Evolutionary conservation across 2,329 filamentous ascomycete species (phyloP), one percentile per base, ranked within the genome.

Genomic region (Chrysoporthe deuterocubensis): DNA sequence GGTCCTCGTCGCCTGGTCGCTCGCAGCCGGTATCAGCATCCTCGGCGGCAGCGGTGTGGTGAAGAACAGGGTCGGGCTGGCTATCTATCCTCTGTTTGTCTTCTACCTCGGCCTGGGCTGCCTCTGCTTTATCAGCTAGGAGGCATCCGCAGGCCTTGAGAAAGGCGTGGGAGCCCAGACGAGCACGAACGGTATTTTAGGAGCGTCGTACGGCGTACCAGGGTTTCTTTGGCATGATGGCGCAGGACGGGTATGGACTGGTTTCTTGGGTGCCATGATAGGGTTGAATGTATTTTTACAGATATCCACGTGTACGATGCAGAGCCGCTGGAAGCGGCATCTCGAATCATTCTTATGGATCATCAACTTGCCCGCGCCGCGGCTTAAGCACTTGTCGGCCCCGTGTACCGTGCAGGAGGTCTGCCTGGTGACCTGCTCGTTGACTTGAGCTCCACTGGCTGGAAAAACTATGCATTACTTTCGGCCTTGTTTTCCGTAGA

Each of bases 21-120:
- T 99, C 72, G 96, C 96, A 59, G 96, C 96, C 1, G 96, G 96
- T 34, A 92, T 98, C 62, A 98, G 95, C 80, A 98, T 99, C 73
- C 84, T 99, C 65, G 94, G 95, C 43, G 96, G 96, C 54, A 97
- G 94, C 67, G 96, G 96, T 14, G 95, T 99, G 57, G 90, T 99
- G 71, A 94, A 94, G 82, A 97, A 98, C 81, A 87, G 96, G 62
- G 94, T 98, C 60, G 93, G 90, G 34, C 90, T 99, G 76, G 96
- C 96, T 21, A 94, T 99, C 32, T 99, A 96, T 77, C 96, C 96
- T 67, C 83, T 99, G 64, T 92, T 97, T 77, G 91, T 98, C 61
- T 99, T 98, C 81, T 99, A 99, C 80, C 83, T 97, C 67, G 92
- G 92, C 44, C 84, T 99, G 73, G 95, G 94, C 64, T 97, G 94